phyloP scores from a whole-genome alignment of 1,284 basidiomycete genomes.

The Cutaneotrichosporon cavernicola region DNA sequence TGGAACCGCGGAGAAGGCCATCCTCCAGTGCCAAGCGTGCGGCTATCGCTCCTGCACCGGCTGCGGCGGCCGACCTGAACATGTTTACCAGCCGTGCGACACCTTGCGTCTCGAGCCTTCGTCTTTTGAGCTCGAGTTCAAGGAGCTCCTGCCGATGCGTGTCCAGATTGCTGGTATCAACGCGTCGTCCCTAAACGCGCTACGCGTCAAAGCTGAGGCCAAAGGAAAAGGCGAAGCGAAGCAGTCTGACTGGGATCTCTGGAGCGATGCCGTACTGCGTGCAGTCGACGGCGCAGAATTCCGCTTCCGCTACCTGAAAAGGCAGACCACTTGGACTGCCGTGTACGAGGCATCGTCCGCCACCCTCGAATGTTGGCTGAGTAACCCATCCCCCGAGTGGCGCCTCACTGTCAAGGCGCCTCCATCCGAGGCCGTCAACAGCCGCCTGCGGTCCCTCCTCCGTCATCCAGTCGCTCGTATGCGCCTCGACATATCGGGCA shows the following conservation, averaged over 20 bases:
- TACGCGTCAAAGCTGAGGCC: neutral
- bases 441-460: slow-evolving; percentile 71
- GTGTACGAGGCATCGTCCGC: slow-evolving; percentile 73
- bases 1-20: slow-evolving; percentile 67
- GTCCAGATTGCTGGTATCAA: slow-evolving; percentile 63
- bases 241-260: slow-evolving; percentile 62
- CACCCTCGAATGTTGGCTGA: slow-evolving; percentile 71
- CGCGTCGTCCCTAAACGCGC: slow-evolving; percentile 55
- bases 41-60: slow-evolving; percentile 75
- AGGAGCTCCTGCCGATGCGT: slow-evolving; percentile 83
- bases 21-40: slow-evolving; percentile 74
- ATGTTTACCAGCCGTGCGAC: slow-evolving; percentile 60
- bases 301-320: slow-evolving; percentile 78
- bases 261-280: slow-evolving; percentile 67
- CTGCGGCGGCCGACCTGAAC: slow-evolving; percentile 86
- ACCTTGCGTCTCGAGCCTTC: slow-evolving; percentile 60
- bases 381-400: slow-evolving; percentile 80
- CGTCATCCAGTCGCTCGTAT: slow-evolving; percentile 77
- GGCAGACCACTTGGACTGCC: slow-evolving; percentile 83
- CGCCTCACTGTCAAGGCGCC: slow-evolving; percentile 72
- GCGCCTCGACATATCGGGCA: slow-evolving; percentile 48
- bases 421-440: slow-evolving; percentile 69
- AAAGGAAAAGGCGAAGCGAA: slow-evolving; percentile 44
- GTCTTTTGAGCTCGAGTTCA: slow-evolving; percentile 71
- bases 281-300: slow-evolving; percentile 64